These are phyloP conservation scores for Fomitopsis pulvina DNA, from an alignment of 768 basidiomycete species.

Conservation along the genomic window DNA sequence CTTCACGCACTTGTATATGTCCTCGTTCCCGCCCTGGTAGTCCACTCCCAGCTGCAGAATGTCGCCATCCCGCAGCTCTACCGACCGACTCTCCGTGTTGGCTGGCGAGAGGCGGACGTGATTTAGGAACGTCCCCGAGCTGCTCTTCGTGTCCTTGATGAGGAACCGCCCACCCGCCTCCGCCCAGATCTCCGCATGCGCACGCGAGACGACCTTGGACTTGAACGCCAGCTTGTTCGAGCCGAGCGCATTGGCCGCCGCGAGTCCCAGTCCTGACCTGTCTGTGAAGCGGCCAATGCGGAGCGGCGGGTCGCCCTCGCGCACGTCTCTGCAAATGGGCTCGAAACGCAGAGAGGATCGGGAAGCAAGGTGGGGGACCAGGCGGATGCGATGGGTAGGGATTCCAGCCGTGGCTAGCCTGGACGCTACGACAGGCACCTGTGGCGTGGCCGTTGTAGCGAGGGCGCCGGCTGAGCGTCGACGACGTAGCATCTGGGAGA, in stretches of 20 bases:
- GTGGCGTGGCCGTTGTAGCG: constrained; percentile 24
- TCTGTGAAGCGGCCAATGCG: constrained; percentile 96
- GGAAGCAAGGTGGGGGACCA: constrained; percentile 93
- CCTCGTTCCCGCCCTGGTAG: constrained; percentile 95
- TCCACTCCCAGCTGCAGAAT: constrained; percentile 93
- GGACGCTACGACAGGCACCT: constrained; percentile 19
- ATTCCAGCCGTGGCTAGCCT: constrained; percentile 17
- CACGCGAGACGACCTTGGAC: constrained; percentile 89
- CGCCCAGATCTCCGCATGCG: constrained; percentile 93
- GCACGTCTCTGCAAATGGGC: constrained; percentile 82
- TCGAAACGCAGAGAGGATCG: constrained; percentile 88
- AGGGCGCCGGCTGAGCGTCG: constrained; percentile 59
- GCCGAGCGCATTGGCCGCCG: constrained; percentile 59
- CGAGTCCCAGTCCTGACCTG: constrained; percentile 58
- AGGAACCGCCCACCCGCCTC: constrained; percentile 66
- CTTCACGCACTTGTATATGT: constrained; percentile 96
- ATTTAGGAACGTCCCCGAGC: constrained; percentile 92
- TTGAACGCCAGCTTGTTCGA: constrained; percentile 91
- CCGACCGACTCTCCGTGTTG: constrained; percentile 71
- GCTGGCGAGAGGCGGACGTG: constrained; percentile 86
- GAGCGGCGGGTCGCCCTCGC: constrained; percentile 58
- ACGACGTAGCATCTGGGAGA: constrained; percentile 60
- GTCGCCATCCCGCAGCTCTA: constrained; percentile 86
- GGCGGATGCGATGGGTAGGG: constrained; percentile 69
- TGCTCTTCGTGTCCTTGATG: constrained; percentile 86